Base-by-base conservation (phyloP, 1,284 basidiomycete species). In the Microbotryomycetes sp. region DNA sequence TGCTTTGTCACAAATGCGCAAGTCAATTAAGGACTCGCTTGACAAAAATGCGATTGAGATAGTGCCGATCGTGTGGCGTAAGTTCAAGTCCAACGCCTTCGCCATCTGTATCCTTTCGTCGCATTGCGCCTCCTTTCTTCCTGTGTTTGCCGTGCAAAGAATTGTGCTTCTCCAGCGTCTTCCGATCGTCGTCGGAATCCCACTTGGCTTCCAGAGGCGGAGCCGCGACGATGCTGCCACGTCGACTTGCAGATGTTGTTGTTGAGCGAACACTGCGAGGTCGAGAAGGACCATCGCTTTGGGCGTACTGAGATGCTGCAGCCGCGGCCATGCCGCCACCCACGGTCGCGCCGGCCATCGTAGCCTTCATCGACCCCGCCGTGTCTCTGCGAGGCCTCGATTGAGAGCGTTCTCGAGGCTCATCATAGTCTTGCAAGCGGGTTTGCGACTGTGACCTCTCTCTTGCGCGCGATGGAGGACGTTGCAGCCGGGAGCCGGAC, bases 41-140 rank as follows among this genome's bases (percentile, higher is more conserved):
- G 52, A 54, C 51, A 18, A 66, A 52, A 24, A 61, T 60, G 1
- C 64, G 64, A 29, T 59, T 57, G n/a, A 68, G 50, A 56, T 68
- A 66, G 45, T 68, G 66, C 21, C 63, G 51, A 23, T 67, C 66
- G 18, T 59, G 45, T n/a, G 58, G 35, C 2, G 60, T 59, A 13
- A 67, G 18, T 26, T 64, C 52, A 21, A 28, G 18, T 11, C 35
- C 35, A 11, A 11, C 11, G 18, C 35, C 35, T 41, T 41, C 35
- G 35, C 35, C 35, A 18, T 41, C 35, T 11, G 35, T 41, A 41
- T 41, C 35, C 18, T 41, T 9, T 41, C 18, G 9, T 18, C 35
- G 9, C 11, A 41, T 18, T 9, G 35, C 35, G 9, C 35, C 35
- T 11, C 35, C 35, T 41, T 41, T 41, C 35, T 41, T 41, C 18